Evolutionary conservation across 2,329 filamentous ascomycete species (phyloP).

Genomic region (Periconia sp.): DNA sequence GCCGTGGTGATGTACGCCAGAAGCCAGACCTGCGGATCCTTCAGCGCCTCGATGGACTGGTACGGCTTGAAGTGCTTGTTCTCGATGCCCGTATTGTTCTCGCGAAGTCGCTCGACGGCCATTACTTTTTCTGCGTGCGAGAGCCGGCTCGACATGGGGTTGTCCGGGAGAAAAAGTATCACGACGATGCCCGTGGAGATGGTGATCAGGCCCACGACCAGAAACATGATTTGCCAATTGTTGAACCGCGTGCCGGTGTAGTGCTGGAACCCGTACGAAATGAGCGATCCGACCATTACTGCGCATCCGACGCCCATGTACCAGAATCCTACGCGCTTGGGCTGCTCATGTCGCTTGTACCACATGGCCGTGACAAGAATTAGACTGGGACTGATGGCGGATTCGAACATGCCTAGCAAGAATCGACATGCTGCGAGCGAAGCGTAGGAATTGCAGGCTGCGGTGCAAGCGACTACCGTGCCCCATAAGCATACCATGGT

Average conservation of each 20-base stretch:
- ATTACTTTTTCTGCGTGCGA: slow-evolving; percentile 41
- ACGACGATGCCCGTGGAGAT: slow-evolving; percentile 25
- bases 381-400: slow-evolving; percentile 62
- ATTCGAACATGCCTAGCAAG: slow-evolving; percentile 62
- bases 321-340: slow-evolving; percentile 34
- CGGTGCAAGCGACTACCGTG: slow-evolving; percentile 18
- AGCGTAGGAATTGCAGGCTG: slow-evolving; percentile 28
- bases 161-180: slow-evolving; percentile 47
- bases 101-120: slow-evolving; percentile 42
- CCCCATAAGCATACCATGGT: slow-evolving; percentile 23
- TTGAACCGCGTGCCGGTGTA: slow-evolving; percentile 17
- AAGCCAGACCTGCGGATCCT: slow-evolving; percentile 48
- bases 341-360: slow-evolving; percentile 43
- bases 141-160: slow-evolving; percentile 45
- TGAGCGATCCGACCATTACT: slow-evolving; percentile 18
- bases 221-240: slow-evolving; percentile 31
- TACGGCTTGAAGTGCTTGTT: slow-evolving; percentile 53
- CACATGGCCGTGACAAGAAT: slow-evolving; percentile 54
- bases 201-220: slow-evolving; percentile 25
- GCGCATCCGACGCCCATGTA: slow-evolving; percentile 42
- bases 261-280: slow-evolving; percentile 33
- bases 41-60: slow-evolving; percentile 52
- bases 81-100: slow-evolving; percentile 56
- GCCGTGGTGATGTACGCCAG: slow-evolving; percentile 30
- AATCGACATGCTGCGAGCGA: slow-evolving; percentile 60